Base-by-base conservation (phyloP, 2,329 filamentous ascomycete species). In the Xylaria sp. region DNA sequence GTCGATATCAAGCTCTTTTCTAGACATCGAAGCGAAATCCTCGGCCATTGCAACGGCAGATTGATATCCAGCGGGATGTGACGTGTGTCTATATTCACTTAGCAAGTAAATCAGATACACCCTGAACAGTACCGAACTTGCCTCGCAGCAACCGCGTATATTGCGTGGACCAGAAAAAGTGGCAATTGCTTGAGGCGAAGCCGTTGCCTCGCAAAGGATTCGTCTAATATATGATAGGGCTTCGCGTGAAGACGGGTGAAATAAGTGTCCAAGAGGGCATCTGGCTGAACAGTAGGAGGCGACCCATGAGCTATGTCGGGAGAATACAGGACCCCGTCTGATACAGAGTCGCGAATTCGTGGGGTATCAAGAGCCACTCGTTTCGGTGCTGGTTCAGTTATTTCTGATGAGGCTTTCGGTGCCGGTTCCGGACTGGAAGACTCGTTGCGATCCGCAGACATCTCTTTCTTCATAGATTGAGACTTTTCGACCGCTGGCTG, bases 161-260 rank as follows among this genome's bases (percentile, higher is more conserved):
- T 82, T 7, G 83, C 81, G 67, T 80, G 76, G 5, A 81, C 71
- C 48, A 86, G 73, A 65, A 80, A 83, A 23, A 69, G 67, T 2
- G 83, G 81, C 3, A 93, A 75, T 67, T 90, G 87, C 53, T 86
- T 86, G 8, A 86, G 74, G 66, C 90, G 87, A 63, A 91, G 76
- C 23, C 86, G 81, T 73, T 92, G 89, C 58, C 91, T 82, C 8
- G 89, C 86, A 0, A 83, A 84, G 0, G 86, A 79, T 73, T 96
- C 91, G 69, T 95, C 90, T 2, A 96, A 78, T 55, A 95, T 87
- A 69, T 90, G 85, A 66, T 89, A 94, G 1, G 91, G 90, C 69
- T 92, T 93, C 54, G 87, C 88, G 71, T 96, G 91, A 46, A 92
- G 84, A 54, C 89, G 83, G 19, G 80, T 76, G 71, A 96, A 95